A percentile compares a stretch with the other conserved stretches of the same genome.
Conservation (phyloP, 192 early-diverging fungal genomes). For the Rhizoclosmatium sp. region DNA sequence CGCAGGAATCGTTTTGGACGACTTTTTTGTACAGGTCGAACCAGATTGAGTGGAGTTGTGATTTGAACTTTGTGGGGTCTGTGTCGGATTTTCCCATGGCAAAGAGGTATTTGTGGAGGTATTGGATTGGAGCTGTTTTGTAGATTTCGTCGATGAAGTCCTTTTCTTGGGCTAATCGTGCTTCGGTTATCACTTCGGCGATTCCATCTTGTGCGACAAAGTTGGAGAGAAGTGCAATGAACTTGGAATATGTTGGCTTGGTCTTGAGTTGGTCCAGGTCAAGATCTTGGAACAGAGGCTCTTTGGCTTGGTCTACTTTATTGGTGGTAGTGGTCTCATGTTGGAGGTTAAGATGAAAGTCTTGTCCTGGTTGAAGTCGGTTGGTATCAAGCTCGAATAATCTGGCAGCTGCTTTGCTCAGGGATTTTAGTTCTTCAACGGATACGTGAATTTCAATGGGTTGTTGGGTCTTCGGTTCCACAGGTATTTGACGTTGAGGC, state of each 20-base stretch:
- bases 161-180: constrained; percentile 28
- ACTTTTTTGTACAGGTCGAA: constrained; percentile 45
- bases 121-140: constrained; percentile 32
- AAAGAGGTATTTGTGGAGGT: constrained; percentile 37
- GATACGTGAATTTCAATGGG: no score
- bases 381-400: constrained; percentile 47
- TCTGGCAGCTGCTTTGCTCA: constrained; percentile 25
- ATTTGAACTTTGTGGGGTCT: constrained; percentile 11
- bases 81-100: neutral
- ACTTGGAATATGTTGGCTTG: constrained; percentile 34
- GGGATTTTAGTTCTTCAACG: constrained; percentile 15
- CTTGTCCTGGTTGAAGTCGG: constrained; percentile 37
- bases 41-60: constrained; percentile 39
- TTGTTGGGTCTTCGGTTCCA: no score
- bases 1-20: constrained; percentile 42
- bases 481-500: no score
- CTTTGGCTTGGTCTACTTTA: constrained; percentile 28
- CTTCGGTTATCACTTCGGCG: constrained; percentile 21
- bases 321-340: constrained; percentile 24
- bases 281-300: constrained; percentile 46
- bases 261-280: constrained; percentile 11
- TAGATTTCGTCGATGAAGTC: constrained; percentile 36
- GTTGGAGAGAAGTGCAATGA: constrained; percentile 36
- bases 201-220: constrained; percentile 31
- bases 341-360: constrained; percentile 46